Base-by-base conservation (phyloP, 1,284 basidiomycete genomes). In the Takashimella koratensis region DNA sequence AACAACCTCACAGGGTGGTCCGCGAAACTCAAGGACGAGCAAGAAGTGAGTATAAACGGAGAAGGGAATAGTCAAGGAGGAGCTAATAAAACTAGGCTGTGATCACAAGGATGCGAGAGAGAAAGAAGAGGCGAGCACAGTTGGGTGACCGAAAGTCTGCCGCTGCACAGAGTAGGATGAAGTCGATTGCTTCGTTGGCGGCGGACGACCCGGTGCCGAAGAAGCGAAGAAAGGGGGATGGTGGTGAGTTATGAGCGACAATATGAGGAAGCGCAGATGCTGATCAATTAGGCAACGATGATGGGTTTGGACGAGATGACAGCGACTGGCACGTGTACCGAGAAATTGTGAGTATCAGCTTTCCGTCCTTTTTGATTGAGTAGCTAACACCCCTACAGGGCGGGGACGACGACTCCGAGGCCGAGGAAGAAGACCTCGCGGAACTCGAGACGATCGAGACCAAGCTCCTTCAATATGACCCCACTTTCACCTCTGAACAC, bases 251-350 rank as follows among this genome's bases (percentile, higher is more conserved):
- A 49, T n/a, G n/a, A n/a, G 16, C 52, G 21, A 46, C 45, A 25
- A 24, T 45, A 25, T 50, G 21, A 36, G 16, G 13, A n/a, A 6
- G n/a, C n/a, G n/a, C 5, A 16, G 20, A 5, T 39, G 42, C 51
- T 55, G 45, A 56, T 46, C 57, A 49, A 47, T 52, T 20, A 87
- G 93, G 67, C 44, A 58, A 52, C 49, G 75, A 98, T 78, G 96
- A 98, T 65, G 88, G 82, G 71, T 99, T 98, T 67, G 94, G 96
- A 1, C 87, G 86, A 25, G 88, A 98, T 63, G 95, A 98, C 68
- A 90, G 87, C 16, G 95, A 98, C 73, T 98, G 96, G 95, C 87
- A 87, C 0, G 93, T 98, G 49, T 98, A 98, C 71, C 89, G 95
- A 54, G 94, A 97, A 77, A 95, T 99, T 54, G 91, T 92, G 65